Base-by-base conservation (phyloP, 139 green algal species). In the Coelastrella sp. region DNA sequence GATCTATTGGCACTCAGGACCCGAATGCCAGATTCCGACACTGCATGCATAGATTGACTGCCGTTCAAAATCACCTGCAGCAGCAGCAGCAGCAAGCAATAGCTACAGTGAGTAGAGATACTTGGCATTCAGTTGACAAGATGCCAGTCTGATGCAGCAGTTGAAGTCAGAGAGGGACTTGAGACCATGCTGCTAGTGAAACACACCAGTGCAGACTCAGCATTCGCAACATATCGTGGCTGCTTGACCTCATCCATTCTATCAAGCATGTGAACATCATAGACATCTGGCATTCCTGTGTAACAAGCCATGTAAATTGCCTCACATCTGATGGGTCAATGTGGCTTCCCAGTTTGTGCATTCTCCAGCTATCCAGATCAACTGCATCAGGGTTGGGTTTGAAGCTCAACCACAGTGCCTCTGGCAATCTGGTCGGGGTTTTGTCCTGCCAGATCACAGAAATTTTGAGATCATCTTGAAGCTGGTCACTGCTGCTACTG, bases 351-450 rank as follows among this genome's bases (percentile, higher is more conserved):
- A 94, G 79, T 85, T 94, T 94, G 78, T 85, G 85, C 84, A 94
- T 62, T 9, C 51, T 35, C 91, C 90, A 94, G 59, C 63, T 85
- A 25, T 23, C 27, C 5, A 59, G 0, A 35, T 90, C 84, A 35
- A 92, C 76, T n/a, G 83, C 78, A 21, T 1, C 53, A 27, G 45
- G 23, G 2, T 2, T 15, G 0, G 89, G 89, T 50, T 35, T 37
- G 40, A 91, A 91, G 4, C 74, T 51, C 41, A 90, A 41, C 87
- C 87, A 93, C 66, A 90, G 57, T 3, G 91, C 86, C 89, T 94
- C 92, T 13, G 92, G 92, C 67, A 95, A 85, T 7, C 92, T 85
- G 2, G 92, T 95, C 37, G 92, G 69, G 13, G 88, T 92, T 78
- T 95, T 95, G 84, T 93, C 78, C 74, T 92, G 75, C 88, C 84